Evolutionary conservation across 108 stramenopile genomes (phyloP).

Genomic region (Mayamaea pseudoterrestris): DNA sequence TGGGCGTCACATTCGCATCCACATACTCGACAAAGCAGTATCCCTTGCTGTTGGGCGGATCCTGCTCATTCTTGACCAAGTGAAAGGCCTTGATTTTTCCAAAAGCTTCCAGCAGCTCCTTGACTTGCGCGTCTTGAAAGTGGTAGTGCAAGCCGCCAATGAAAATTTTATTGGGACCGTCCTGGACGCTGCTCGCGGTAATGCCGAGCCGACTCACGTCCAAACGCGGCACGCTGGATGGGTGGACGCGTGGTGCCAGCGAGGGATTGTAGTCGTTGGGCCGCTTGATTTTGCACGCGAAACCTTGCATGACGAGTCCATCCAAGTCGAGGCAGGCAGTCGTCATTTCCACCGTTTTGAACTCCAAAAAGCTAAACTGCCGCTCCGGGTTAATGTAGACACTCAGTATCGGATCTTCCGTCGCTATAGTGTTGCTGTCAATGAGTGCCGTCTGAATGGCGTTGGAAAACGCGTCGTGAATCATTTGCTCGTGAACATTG

Average conservation of each 20-base stretch:
- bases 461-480: constrained; percentile 74
- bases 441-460: constrained; percentile 56
- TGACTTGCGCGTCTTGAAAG: constrained; percentile 82
- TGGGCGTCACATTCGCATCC: constrained; percentile 65
- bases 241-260: constrained; percentile 58
- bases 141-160: constrained; percentile 96
- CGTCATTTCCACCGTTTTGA: constrained; percentile 87
- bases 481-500: constrained; percentile 52
- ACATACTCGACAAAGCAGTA: constrained; percentile 95
- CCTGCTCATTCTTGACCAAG: constrained; percentile 40
- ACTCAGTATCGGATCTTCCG: constrained; percentile 50
- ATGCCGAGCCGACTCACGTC: constrained; percentile 79
- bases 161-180: constrained; percentile 98
- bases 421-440: neutral
- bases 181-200: constrained; percentile 75
- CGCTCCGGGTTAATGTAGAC: constrained; percentile 92
- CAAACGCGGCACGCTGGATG: constrained; percentile 34
- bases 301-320: constrained; percentile 76
- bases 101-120: constrained; percentile 88
- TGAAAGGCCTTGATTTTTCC: constrained; percentile 90
- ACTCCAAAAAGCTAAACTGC: constrained; percentile 92
- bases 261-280: constrained; percentile 94
- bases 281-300: constrained; percentile 82
- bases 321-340: constrained; percentile 87
- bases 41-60: constrained; percentile 74